phyloP scores from a whole-genome alignment of 257 asterid genomes.

The Petunia axillaris region DNA sequence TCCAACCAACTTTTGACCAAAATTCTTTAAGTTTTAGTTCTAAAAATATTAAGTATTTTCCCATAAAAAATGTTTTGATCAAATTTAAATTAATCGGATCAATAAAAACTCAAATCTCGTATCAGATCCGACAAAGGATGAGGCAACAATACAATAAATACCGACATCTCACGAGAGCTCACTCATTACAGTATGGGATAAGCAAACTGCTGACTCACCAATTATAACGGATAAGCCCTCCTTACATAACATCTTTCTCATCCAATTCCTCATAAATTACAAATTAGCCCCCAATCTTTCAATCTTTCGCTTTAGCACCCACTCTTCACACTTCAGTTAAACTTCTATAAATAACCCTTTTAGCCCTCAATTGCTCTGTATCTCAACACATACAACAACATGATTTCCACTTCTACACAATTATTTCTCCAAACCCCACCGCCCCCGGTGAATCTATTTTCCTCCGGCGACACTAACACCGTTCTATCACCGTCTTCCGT shows the following conservation, averaged over 20 bases:
- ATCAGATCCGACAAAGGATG: not conserved
- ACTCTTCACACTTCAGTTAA: too few species aligned
- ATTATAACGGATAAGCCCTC: slow-evolving; percentile 5
- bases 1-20: too few species aligned
- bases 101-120: too few species aligned
- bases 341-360: too few species aligned
- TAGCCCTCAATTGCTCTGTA: not conserved
- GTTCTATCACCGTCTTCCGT: not conserved
- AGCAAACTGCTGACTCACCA: slow-evolving; percentile 4
- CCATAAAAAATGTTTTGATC: too few species aligned
- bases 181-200: not conserved
- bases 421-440: slow-evolving; percentile 19
- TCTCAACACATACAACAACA: not conserved
- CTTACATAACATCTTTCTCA: not conserved
- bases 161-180: not conserved
- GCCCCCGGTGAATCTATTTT: slow-evolving; percentile 11
- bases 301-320: not conserved
- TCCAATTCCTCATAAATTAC: not conserved
- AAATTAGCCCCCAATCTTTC: not conserved
- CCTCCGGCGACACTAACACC: not conserved
- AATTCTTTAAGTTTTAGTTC: too few species aligned
- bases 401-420: slow-evolving; percentile 13
- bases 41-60: too few species aligned
- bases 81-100: too few species aligned
- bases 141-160: not conserved